phyloP scores from a whole-genome alignment of 73 alveolate species.

The Paramecium primaurelia region DNA sequence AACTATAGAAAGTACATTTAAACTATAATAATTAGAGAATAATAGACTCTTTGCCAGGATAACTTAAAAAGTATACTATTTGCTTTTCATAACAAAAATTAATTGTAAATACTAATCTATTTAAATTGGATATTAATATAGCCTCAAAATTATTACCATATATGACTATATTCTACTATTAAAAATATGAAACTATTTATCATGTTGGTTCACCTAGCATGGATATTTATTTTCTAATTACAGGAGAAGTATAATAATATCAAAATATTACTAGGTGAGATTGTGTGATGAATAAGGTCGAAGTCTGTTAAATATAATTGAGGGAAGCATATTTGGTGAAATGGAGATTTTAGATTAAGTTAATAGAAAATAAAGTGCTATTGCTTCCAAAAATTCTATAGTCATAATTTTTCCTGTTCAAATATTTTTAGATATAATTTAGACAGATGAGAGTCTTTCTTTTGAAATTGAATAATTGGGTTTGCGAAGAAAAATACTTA shows the following conservation, averaged over 20 bases:
- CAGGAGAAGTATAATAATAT: constrained; percentile 12
- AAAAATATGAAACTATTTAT: constrained; percentile 25
- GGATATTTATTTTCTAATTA: not conserved
- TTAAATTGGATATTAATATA: constrained; percentile 23
- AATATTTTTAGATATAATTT: not conserved
- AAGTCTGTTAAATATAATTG: not conserved
- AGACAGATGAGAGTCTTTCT: not conserved
- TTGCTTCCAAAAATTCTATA: constrained; percentile 1
- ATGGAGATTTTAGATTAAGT: not conserved
- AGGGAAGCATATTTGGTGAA: constrained; percentile 34
- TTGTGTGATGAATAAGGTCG: not conserved
- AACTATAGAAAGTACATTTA: not conserved
- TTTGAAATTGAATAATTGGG: constrained; percentile 24
- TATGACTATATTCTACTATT: not conserved
- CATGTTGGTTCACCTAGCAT: not conserved
- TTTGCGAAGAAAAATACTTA: not conserved
- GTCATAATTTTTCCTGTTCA: not conserved
- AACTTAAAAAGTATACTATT: not conserved
- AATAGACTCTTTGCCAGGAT: not conserved
- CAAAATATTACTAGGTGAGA: not conserved
- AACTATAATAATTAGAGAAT: not conserved
- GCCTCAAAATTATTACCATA: not conserved
- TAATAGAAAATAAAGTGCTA: not conserved
- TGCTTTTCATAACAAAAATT: not conserved
- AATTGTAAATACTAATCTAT: not conserved